A percentile compares a stretch with the other conserved stretches of the same genome.
phyloP scores from a whole-genome alignment of 805 yeast species.

The Kluyveromyces dobzhanskii region DNA sequence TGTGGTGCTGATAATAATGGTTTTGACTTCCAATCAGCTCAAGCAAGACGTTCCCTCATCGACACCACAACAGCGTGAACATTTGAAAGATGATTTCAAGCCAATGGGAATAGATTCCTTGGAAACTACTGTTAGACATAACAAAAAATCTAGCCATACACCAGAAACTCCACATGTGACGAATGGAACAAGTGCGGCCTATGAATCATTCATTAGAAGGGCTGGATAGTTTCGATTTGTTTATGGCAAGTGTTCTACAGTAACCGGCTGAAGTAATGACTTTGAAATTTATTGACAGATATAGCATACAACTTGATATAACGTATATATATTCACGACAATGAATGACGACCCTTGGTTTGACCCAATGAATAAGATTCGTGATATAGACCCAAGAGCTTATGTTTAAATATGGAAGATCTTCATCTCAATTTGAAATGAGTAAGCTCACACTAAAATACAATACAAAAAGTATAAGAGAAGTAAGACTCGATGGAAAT shows the following conservation, averaged over 20 bases:
- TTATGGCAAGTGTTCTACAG: no score
- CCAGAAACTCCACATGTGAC: not conserved
- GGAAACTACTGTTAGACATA: not conserved
- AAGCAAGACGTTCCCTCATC: not conserved
- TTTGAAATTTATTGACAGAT: no score
- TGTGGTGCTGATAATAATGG: conserved; percentile 10
- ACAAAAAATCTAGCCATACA: not conserved
- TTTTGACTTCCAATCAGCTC: conserved; percentile 8
- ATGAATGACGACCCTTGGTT: no score
- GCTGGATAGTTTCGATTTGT: conserved; percentile 5
- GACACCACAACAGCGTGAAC: not conserved
- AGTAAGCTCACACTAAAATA: conserved; percentile 5
- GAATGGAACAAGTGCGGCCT: not conserved
- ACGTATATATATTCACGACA: no score
- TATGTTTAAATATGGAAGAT: not conserved
- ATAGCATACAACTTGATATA: no score
- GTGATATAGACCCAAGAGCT: no score
- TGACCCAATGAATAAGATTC: no score
- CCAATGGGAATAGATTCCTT: not conserved
- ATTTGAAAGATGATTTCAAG: not conserved
- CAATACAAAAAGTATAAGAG: conserved; percentile 1
- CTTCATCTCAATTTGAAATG: not conserved
- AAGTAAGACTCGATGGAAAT: conserved; percentile 3
- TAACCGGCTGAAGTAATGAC: no score
- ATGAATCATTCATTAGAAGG: conserved; percentile 6